Base-by-base conservation (phyloP, 2,329 filamentous ascomycete species). In the Arthrocladium fulminans region DNA sequence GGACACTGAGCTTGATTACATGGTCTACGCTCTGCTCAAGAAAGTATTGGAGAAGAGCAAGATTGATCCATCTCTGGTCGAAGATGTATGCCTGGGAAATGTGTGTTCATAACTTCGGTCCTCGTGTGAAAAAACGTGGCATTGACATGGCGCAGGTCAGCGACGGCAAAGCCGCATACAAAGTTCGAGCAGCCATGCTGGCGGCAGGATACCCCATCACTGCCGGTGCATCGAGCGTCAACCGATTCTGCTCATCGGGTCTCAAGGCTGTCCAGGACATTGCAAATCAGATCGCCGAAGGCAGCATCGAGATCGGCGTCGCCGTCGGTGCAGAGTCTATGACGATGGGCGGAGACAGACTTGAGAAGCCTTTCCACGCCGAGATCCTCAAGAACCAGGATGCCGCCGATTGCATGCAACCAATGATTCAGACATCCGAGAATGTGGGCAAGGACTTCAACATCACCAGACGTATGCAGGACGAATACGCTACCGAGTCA, bases 341-440 rank as follows among this genome's bases (percentile, higher is more conserved):
- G 92, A 83, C 82, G 3, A 67, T 73, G 3, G 81, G 81, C 51
- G 84, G 83, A 45, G 86, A 89, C 64, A 68, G 76, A 19, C 74
- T 88, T 30, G 79, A 81, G 38, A 68, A 79, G 54, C 82, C 85
- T 3, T 92, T 96, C 68, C 82, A 88, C 65, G 80, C 84, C 55
- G 81, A 83, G 54, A 80, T 97, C 51, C 71, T 86, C 58, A 71
- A 75, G 61, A 84, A 77, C 70, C 84, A 88, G 64, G 87, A 96
- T 63, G 79, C 88, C 0, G 68, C 68, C 40, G 90, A 97, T 71
- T 92, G 88, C 75, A 80, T 90, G 80, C 80, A 88, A 75, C 86
- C 90, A 57, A 98, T 98, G 92, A 92, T 92, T 19, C 94, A 94
- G 79, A 98, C 92, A 2, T 90, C 84, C 51, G 92, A 98, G 74